phyloP scores from a whole-genome alignment of 352 stramenopile genomes.

The Globisporangium recalcitrans region DNA sequence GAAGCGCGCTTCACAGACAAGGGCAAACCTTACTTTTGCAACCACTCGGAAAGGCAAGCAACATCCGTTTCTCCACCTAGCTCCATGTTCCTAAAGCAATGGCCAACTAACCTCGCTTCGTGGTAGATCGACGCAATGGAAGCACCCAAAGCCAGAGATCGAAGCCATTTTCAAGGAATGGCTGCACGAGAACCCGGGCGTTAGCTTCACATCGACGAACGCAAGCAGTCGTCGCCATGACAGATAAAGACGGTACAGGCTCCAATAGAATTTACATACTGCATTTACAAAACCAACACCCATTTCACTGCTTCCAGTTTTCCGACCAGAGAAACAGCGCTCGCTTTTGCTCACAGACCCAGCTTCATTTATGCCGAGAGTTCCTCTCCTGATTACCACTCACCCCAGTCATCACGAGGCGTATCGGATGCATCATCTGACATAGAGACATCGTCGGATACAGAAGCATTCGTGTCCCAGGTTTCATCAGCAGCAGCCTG shows the following conservation, averaged over 20 bases:
- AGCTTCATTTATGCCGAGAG: background rate
- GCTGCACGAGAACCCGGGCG: constrained; percentile 55
- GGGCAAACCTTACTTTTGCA: constrained; percentile 79
- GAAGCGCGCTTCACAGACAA: constrained; percentile 80
- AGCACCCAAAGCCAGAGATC: constrained; percentile 68
- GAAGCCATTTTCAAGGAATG: constrained; percentile 73
- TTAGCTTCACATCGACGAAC: constrained; percentile 27
- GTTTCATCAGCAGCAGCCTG: background rate
- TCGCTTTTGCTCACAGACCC: background rate
- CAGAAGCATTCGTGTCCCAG: constrained; percentile 7
- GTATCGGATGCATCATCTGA: constrained; percentile 13
- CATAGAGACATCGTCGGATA: constrained; percentile 8
- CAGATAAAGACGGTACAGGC: constrained; percentile 2
- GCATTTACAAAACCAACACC: constrained; percentile 5
- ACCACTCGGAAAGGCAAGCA: constrained; percentile 59
- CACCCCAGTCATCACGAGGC: constrained; percentile 15
- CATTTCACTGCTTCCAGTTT: background rate
- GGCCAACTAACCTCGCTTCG: too few species aligned
- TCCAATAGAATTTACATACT: constrained; percentile 7
- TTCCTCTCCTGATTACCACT: constrained; percentile 7
- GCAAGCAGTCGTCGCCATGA: constrained; percentile 7
- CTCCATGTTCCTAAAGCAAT: too few species aligned
- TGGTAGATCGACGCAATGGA: constrained; percentile 78
- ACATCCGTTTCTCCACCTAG: too few species aligned
- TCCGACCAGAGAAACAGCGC: background rate